Conservation (phyloP, 257 asterid species). For the Vinca minor region DNA sequence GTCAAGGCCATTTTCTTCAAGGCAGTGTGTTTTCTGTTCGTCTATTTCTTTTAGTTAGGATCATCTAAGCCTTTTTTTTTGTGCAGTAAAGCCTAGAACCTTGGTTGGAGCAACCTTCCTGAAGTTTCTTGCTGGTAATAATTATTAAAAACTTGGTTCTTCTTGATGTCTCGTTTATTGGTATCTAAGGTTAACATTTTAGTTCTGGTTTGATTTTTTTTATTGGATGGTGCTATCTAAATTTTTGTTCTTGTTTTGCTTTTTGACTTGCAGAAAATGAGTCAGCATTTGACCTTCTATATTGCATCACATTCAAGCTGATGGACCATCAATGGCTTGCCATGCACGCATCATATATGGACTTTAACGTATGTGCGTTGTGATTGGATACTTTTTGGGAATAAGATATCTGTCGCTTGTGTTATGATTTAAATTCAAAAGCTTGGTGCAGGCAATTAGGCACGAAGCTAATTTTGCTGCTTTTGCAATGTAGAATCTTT, state of each 20-base stretch:
- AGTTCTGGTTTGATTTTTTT: neutral
- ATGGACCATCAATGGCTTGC: slow-evolving; percentile 96
- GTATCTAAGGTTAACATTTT: neutral
- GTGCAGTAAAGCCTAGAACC: slow-evolving; percentile 85
- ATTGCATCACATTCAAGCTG: slow-evolving; percentile 92
- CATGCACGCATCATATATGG: slow-evolving; percentile 99
- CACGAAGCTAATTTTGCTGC: no score
- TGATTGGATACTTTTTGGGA: neutral
- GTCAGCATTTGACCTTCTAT: slow-evolving; percentile 86
- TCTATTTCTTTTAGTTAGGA: neutral
- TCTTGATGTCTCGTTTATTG: neutral
- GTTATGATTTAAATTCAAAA: no score
- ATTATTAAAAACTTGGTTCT: slow-evolving; percentile 4
- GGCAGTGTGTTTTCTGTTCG: neutral
- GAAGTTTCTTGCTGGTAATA: slow-evolving; percentile 84
- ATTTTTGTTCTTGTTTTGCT: slow-evolving; percentile 7
- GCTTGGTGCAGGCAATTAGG: no score
- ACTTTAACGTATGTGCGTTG: slow-evolving; percentile 62
- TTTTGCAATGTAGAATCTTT: no score
- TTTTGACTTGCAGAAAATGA: slow-evolving; percentile 63
- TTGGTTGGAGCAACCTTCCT: slow-evolving; percentile 85
- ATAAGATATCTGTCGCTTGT: no score
- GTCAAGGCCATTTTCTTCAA: no score
- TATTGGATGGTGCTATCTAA: neutral
- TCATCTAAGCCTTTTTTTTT: slow-evolving; percentile 7